phyloP scores from a whole-genome alignment of 2,329 filamentous ascomycete species.

The Paracorniculantispora psalliotae region DNA sequence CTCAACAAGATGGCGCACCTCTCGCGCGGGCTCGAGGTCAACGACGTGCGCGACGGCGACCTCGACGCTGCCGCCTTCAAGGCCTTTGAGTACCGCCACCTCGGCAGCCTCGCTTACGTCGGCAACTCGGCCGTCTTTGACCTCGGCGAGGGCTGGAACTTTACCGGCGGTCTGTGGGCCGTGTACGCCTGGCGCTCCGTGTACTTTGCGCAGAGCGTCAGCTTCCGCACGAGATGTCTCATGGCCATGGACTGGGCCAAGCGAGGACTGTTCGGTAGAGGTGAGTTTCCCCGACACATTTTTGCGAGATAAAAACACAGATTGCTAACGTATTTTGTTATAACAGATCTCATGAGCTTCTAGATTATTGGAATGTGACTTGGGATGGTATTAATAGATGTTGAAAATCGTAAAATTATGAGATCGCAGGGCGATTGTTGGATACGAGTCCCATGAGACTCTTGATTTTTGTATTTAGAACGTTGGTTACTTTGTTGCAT shows the following conservation, averaged over 20 bases:
- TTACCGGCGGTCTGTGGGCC: slow-evolving; percentile 80
- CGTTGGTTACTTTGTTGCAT: background rate
- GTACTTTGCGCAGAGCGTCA: slow-evolving; percentile 97
- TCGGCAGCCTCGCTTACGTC: slow-evolving; percentile 89
- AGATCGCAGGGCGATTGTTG: background rate
- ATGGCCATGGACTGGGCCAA: slow-evolving; percentile 99
- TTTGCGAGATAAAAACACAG: background rate
- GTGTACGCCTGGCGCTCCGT: slow-evolving; percentile 95
- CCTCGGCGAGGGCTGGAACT: slow-evolving; percentile 67
- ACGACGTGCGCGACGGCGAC: slow-evolving; percentile 83
- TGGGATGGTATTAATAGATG: background rate
- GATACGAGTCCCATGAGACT: too few species aligned
- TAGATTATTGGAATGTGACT: slow-evolving; percentile 15
- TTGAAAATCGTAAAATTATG: background rate
- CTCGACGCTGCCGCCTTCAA: slow-evolving; percentile 89
- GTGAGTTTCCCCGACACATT: slow-evolving; percentile 47
- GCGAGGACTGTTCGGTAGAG: slow-evolving; percentile 88
- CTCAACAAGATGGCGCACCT: slow-evolving; percentile 85
- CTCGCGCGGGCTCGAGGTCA: slow-evolving; percentile 67
- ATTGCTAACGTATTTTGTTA: background rate
- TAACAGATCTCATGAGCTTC: slow-evolving; percentile 33
- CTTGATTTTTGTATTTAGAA: background rate
- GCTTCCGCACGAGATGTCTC: slow-evolving; percentile 78
- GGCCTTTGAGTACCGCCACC: slow-evolving; percentile 88
- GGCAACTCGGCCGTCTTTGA: slow-evolving; percentile 97